Evolutionary conservation across 208 protist species (phyloP), one percentile per base, ranked within the genome.

Genomic region (Naegleria gruberi): DNA sequence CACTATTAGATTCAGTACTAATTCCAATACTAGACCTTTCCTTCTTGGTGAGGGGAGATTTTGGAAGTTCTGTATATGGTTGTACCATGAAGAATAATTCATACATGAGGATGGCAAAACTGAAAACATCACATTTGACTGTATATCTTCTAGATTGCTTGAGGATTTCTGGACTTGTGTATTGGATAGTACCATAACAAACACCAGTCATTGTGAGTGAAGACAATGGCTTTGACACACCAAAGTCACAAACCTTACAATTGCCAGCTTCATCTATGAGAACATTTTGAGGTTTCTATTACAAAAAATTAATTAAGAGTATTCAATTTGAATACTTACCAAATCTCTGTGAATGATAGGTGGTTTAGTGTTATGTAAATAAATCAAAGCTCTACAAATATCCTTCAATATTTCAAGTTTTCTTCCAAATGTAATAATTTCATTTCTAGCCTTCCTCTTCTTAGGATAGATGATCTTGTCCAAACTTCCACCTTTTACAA

Each of bases 311-410:
- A 77, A 34, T 6, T 4, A 77, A 77, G n/a, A 19, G n/a, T 17
- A 77, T 77, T 77, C 7, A 19, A 6, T 77, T 19, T 77, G 17
- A 19, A 77, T 40, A 82, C 73, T 41, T 42, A 82, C 34, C 73
- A 82, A 82, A 34, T 82, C 23, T 15, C n/a, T 19, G 15, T 42
- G 73, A n/a, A 42, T 82, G 23, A 41, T 82, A 15, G 73, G 74
- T 43, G 74, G 74, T 43, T 15, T 82, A 2, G 40, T 82, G 10
- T 82, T 82, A 82, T 82, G 74, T 34, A 82, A 42, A 82, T 82
- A 82, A 82, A 82, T 82, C 34, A 82, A 43, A 82, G 34, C 74
- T 82, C 74, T 82, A 41, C 74, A 82, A 82, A 82, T 82, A 82
- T 82, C 74, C 37, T 82, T 82, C 2, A 82, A 34, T 23, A 82